Conservation (phyloP, 78 protist species). For the Guillardia theta region DNA sequence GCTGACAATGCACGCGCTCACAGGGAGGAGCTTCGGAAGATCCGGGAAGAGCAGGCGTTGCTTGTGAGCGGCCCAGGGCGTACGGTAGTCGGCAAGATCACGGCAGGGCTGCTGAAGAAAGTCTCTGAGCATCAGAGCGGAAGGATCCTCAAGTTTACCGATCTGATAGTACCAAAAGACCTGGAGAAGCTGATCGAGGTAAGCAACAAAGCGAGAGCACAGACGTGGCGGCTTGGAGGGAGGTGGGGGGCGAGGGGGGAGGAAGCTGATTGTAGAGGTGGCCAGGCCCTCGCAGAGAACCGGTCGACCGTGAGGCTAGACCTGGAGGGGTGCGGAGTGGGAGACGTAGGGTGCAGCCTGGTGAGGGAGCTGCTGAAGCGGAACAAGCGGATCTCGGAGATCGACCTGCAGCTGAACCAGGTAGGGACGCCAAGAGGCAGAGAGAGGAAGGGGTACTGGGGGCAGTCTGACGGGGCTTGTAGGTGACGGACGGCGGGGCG, state of each 20-base stretch:
- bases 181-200: background rate
- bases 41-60: background rate
- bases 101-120: background rate
- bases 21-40: background rate
- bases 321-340: background rate
- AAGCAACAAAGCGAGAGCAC: background rate
- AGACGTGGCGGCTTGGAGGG: background rate
- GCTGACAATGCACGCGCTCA: background rate
- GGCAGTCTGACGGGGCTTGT: background rate
- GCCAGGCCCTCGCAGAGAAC: background rate
- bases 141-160: background rate
- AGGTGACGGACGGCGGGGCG: background rate
- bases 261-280: too few species aligned
- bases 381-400: background rate
- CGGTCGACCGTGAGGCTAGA: background rate
- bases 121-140: background rate
- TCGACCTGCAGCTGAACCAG: conserved; percentile 12
- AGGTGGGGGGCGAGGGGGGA: background rate
- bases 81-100: background rate
- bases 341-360: background rate
- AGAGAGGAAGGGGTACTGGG: background rate
- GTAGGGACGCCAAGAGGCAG: background rate
- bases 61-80: background rate
- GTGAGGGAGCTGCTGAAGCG: background rate
- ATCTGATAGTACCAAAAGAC: background rate